Percentiles rank a stretch among this genome's conserved stretches.
Conservation (phyloP, 2,329 filamentous ascomycete genomes). For the Ophiocordyceps camponoti-rufipedis region DNA sequence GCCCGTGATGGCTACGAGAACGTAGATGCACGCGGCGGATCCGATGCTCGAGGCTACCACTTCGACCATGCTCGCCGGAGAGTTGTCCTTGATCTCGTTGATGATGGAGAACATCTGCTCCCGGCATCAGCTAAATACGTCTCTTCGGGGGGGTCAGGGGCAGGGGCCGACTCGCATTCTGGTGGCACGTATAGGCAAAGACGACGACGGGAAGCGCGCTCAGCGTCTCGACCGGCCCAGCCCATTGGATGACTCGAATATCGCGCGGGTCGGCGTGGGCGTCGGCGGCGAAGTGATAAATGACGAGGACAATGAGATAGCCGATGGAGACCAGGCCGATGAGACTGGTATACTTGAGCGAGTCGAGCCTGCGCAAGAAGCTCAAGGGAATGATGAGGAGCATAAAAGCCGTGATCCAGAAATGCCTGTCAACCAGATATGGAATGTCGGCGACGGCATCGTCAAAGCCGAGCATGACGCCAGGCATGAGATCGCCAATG, state of each 20-base stretch:
- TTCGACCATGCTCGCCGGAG: conserved; percentile 51
- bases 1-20: conserved; percentile 83
- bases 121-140: conserved; percentile 6
- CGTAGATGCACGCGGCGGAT: conserved; percentile 69
- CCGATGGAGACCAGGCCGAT: conserved; percentile 83
- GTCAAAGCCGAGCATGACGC: conserved; percentile 70
- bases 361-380: conserved; percentile 80
- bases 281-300: conserved; percentile 81
- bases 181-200: conserved; percentile 98
- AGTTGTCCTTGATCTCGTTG: conserved; percentile 81
- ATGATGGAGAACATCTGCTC: conserved; percentile 91
- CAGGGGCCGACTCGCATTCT: conserved; percentile 48
- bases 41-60: conserved; percentile 78
- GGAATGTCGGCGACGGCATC: conserved; percentile 39
- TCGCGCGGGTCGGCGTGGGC: conserved; percentile 54
- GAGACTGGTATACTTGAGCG: conserved; percentile 90
- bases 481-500: conserved; percentile 95
- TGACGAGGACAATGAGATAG: conserved; percentile 80
- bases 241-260: conserved; percentile 62
- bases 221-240: conserved; percentile 58
- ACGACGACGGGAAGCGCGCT: conserved; percentile 88
- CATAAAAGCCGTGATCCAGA: conserved; percentile 98
- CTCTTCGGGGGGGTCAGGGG: neutral
- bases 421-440: conserved; percentile 77
- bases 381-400: conserved; percentile 86